Conservation (phyloP, 495 filamentous ascomycete genomes). For the Cryomyces minteri region DNA sequence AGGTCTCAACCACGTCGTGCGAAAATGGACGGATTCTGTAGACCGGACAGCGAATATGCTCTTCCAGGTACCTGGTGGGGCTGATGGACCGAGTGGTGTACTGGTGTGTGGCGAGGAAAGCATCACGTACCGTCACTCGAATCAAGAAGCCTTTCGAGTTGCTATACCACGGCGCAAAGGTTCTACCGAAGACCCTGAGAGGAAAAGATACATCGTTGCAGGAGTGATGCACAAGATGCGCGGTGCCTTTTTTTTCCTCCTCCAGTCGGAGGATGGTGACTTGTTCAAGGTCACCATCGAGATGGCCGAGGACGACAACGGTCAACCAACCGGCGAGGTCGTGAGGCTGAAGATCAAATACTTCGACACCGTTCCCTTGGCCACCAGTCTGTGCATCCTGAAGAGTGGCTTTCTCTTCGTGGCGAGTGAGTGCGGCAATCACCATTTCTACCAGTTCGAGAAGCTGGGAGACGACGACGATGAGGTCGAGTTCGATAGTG, state of each 20-base stretch:
- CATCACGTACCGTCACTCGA: slow-evolving; percentile 86
- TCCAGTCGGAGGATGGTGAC: slow-evolving; percentile 93
- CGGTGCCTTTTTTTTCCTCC: slow-evolving; percentile 93
- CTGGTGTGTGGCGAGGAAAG: slow-evolving; percentile 88
- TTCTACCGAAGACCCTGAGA: slow-evolving; percentile 75
- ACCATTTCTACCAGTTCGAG: slow-evolving; percentile 93
- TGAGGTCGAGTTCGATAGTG: slow-evolving; percentile 65
- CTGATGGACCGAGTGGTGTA: slow-evolving; percentile 85
- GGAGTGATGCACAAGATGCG: slow-evolving; percentile 95
- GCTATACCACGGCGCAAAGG: slow-evolving; percentile 75
- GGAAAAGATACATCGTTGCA: slow-evolving; percentile 68
- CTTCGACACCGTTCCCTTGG: slow-evolving; percentile 87
- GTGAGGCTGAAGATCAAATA: slow-evolving; percentile 82
- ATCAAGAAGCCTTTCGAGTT: slow-evolving; percentile 74
- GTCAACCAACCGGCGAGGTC: slow-evolving; percentile 63
- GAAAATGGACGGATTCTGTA: slow-evolving; percentile 87
- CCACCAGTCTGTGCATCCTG: slow-evolving; percentile 70
- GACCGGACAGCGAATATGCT: slow-evolving; percentile 78
- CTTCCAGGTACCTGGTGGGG: slow-evolving; percentile 90
- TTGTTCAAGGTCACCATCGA: slow-evolving; percentile 92
- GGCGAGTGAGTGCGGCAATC: slow-evolving; percentile 80
- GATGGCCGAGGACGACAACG: slow-evolving; percentile 66
- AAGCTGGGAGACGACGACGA: slow-evolving; percentile 94
- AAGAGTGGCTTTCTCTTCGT: slow-evolving; percentile 94
- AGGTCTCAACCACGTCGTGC: slow-evolving; percentile 89